Evolutionary conservation across 2,329 filamentous ascomycete species (phyloP).

Genomic region (Helotiales sp.): DNA sequence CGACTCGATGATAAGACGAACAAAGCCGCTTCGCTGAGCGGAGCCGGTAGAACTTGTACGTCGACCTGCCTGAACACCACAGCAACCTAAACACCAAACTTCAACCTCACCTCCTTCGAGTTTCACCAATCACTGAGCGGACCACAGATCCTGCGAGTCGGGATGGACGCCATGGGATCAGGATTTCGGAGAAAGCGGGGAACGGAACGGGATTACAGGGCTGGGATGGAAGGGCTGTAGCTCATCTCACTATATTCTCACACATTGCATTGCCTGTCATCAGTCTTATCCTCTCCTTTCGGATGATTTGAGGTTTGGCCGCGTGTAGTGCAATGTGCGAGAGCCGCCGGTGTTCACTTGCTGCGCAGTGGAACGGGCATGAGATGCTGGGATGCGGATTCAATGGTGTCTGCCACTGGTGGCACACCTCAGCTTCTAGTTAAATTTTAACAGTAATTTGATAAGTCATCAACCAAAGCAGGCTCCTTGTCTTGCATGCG

Average conservation of each 20-base stretch:
- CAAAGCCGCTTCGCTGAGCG: slow-evolving; percentile 25
- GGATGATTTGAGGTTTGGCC: slow-evolving; percentile 1
- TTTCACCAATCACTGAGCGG: neutral
- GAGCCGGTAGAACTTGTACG: slow-evolving; percentile 12
- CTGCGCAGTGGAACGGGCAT: slow-evolving; percentile 21
- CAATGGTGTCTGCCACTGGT: slow-evolving; percentile 10
- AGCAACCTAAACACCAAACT: slow-evolving; percentile 9
- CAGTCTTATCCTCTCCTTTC: neutral
- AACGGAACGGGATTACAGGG: slow-evolving; percentile 7
- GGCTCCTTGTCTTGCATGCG: neutral
- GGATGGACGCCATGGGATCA: slow-evolving; percentile 11
- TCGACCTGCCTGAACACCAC: slow-evolving; percentile 17
- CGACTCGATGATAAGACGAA: slow-evolving; percentile 19
- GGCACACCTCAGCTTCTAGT: slow-evolving; percentile 19
- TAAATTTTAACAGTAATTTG: slow-evolving; percentile 28
- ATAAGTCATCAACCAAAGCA: slow-evolving; percentile 7
- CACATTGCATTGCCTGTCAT: slow-evolving; percentile 5
- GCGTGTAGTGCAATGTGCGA: slow-evolving; percentile 12
- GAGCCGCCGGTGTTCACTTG: slow-evolving; percentile 16
- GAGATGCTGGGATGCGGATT: slow-evolving; percentile 25
- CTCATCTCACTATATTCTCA: slow-evolving; percentile 35
- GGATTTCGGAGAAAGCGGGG: neutral
- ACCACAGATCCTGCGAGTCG: slow-evolving; percentile 22
- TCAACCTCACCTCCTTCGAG: slow-evolving; percentile 19
- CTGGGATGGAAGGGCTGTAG: slow-evolving; percentile 26